Evolutionary conservation across 2,329 filamentous ascomycete genomes (phyloP).

Genomic region (Alternaria gansuensis): DNA sequence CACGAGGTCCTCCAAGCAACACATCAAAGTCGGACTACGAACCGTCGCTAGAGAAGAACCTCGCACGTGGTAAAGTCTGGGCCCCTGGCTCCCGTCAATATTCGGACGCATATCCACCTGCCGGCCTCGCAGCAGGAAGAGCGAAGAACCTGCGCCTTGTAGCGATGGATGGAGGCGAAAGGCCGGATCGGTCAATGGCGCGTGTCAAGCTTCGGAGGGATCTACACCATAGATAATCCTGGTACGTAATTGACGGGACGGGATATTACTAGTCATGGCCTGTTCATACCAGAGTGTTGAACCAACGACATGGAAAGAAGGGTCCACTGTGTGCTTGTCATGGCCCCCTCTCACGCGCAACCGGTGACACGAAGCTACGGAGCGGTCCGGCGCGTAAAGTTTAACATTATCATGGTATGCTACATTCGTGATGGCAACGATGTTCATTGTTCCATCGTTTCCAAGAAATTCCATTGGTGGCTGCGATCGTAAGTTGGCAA

Average conservation of each 20-base stretch:
- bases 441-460: not conserved
- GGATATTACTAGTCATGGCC: not conserved
- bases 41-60: not conserved
- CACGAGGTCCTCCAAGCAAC: not conserved
- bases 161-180: not conserved
- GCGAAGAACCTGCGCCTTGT: not conserved
- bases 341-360: not conserved
- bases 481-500: not conserved
- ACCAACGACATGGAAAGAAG: not conserved
- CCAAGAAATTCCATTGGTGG: not conserved
- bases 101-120: not conserved
- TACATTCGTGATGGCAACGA: not conserved
- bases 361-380: conserved; percentile 3
- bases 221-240: not conserved
- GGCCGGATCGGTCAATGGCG: not conserved
- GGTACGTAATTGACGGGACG: not conserved
- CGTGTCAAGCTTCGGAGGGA: conserved; percentile 4
- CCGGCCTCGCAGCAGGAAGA: not conserved
- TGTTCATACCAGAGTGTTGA: not conserved
- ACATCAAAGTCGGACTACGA: not conserved
- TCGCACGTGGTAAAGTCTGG: not conserved
- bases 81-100: not conserved
- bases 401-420: not conserved
- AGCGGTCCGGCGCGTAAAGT: not conserved
- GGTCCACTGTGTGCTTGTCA: not conserved